These are phyloP conservation scores for Backusella westeae DNA, from an alignment of 192 early-diverging fungal genomes.

Conservation along the genomic window DNA sequence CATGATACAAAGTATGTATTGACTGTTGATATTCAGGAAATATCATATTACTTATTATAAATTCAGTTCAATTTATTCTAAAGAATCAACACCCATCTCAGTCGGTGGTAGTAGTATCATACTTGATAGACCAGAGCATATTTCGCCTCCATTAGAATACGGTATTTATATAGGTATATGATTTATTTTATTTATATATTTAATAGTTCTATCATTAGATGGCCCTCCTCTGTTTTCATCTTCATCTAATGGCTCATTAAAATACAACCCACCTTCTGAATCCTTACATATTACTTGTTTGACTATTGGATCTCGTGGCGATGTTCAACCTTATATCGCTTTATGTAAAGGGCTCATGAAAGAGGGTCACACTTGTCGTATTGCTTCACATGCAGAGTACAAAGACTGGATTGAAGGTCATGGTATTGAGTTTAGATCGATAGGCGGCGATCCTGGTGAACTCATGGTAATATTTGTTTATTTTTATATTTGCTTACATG, in stretches of 20 bases:
- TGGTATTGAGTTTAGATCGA: slow-evolving; percentile 63
- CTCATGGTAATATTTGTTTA: slow-evolving; percentile 44
- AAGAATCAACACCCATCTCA: background rate
- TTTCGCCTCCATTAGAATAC: slow-evolving; percentile 9
- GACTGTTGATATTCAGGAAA: background rate
- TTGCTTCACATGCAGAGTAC: slow-evolving; percentile 67
- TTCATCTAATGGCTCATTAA: slow-evolving; percentile 19
- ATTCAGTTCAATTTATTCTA: background rate
- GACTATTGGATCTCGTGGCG: slow-evolving; percentile 71
- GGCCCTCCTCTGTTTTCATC: slow-evolving; percentile 17
- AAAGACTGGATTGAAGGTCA: slow-evolving; percentile 60
- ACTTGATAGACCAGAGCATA: slow-evolving; percentile 13
- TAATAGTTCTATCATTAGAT: background rate
- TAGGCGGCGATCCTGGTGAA: slow-evolving; percentile 62
- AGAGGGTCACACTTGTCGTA: slow-evolving; percentile 60
- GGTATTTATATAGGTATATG: background rate
- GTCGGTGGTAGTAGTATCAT: background rate
- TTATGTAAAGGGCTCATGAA: slow-evolving; percentile 61
- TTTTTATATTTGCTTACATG: background rate
- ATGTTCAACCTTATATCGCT: slow-evolving; percentile 73
- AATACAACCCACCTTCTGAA: background rate
- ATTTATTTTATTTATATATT: background rate
- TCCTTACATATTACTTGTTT: slow-evolving; percentile 62
- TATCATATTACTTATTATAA: background rate
- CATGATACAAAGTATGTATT: background rate